These are phyloP conservation scores for Brassica juncea DNA, from an alignment of 345 rosid genomes.

Conservation along the genomic window DNA sequence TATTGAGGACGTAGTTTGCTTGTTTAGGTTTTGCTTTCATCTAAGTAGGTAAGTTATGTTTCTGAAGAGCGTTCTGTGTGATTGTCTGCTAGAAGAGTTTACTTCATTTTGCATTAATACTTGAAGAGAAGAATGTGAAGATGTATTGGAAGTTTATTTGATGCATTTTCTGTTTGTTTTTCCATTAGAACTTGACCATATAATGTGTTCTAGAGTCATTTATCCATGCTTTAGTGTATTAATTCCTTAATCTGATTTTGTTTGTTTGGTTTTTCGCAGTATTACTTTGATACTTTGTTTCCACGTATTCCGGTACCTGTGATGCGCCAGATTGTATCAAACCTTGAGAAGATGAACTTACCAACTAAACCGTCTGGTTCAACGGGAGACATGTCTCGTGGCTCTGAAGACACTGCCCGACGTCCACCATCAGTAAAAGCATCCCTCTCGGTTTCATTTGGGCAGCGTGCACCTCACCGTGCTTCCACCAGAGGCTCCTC, in stretches of 20 bases:
- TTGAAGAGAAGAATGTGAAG: neutral
- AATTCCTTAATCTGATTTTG: slow-evolving; percentile 2
- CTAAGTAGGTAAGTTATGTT: neutral
- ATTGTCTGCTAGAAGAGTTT: too few relatives aligned
- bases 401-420: slow-evolving; percentile 94
- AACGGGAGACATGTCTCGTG: slow-evolving; percentile 81
- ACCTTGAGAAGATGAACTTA: slow-evolving; percentile 93
- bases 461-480: slow-evolving; percentile 99
- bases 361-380: slow-evolving; percentile 79
- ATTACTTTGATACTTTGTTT: slow-evolving; percentile 92
- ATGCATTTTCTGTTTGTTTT: neutral
- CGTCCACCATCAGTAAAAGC: slow-evolving; percentile 99
- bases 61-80: too few relatives aligned
- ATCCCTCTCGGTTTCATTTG: slow-evolving; percentile 96
- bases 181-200: neutral
- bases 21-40: neutral
- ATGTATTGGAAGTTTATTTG: neutral
- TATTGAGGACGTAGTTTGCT: neutral
- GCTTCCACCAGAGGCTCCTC: slow-evolving; percentile 98
- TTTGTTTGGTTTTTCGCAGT: slow-evolving; percentile 55
- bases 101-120: too few relatives aligned
- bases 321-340: slow-evolving; percentile 69
- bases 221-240: neutral
- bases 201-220: neutral
- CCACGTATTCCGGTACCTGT: slow-evolving; percentile 98